These are phyloP conservation scores for Grammothele lineata DNA, from an alignment of 768 basidiomycete genomes.

Conservation along the genomic window DNA sequence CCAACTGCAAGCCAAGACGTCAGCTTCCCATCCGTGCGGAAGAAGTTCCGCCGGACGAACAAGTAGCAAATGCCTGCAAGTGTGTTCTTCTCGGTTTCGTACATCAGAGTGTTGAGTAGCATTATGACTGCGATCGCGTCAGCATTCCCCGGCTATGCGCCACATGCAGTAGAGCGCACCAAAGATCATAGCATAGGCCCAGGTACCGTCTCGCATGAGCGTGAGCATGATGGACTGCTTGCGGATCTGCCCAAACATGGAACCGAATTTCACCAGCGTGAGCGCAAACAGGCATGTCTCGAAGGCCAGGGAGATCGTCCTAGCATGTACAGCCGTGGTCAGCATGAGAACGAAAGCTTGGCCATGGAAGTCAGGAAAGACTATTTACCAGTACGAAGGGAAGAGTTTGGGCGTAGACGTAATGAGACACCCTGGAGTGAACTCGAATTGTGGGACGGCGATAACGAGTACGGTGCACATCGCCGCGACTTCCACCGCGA, in stretches of 20 bases:
- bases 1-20: too few relatives aligned
- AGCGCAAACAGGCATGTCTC: conserved; percentile 11
- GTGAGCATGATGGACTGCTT: background rate
- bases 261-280: conserved; percentile 7
- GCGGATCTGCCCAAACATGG: background rate
- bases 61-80: too few relatives aligned
- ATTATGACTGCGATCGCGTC: too few relatives aligned
- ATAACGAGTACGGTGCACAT: conserved; percentile 6
- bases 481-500: conserved; percentile 1
- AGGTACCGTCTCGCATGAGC: conserved; percentile 11
- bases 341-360: too few relatives aligned
- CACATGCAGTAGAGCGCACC: background rate
- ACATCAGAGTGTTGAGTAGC: too few relatives aligned
- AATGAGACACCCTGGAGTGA: conserved; percentile 8
- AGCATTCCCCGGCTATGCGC: too few relatives aligned
- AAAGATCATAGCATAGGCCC: conserved; percentile 14
- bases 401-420: conserved; percentile 4
- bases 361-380: too few relatives aligned
- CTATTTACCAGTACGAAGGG: conserved; percentile 5
- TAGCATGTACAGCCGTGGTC: background rate
- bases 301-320: conserved; percentile 7
- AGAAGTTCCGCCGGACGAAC: too few relatives aligned
- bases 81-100: too few relatives aligned
- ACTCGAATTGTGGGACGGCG: conserved; percentile 5
- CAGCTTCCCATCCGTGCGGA: too few relatives aligned